Base-by-base conservation (phyloP, 352 stramenopile genomes). In the Pythium rishiriense region DNA sequence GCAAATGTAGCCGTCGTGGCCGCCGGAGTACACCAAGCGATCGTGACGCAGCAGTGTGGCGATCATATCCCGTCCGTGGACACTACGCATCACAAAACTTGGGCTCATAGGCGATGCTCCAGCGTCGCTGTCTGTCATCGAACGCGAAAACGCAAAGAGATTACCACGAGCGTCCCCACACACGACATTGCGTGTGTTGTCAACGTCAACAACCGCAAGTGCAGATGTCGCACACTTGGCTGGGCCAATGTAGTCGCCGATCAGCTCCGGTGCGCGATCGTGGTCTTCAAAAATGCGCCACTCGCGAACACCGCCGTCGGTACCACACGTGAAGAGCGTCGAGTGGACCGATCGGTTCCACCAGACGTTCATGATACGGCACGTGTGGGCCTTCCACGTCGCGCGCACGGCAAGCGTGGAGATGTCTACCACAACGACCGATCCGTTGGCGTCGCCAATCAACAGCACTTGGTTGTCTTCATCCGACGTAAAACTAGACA, bases 1-100 rank as follows among this genome's bases (percentile, higher is more conserved):
- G 63, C 79, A 91, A 62, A 96, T 88, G 62, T 89, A 91, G 9
- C 88, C 88, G 45, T 96, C 88, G 62, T 95, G 85, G 21, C 88
- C 86, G 26, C 84, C 81, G 11, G 85, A 91, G 51, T 88, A 67
- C 24, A 83, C 33, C n/a, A 65, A 25, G 1, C 43, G 43, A 46
- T 76, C 46, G 50, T 55, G 66, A 22, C 81, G 64, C 33, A 90
- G 22, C 26, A 94, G 49, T 22, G 79, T 80, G 28, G 87, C 70
- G 45, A 95, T 81, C 53, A 90, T 72, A 42, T 91, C 80, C 47
- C 85, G 83, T 9, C 82, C 82, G 49, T 94, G 83, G 22, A 81
- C 68, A 31, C 74, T 67, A 55, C 78, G 83, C 7, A 91, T 52
- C 10, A 85, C 70, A 14, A 76, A 51, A 8, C 50, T 50, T 21